These are phyloP conservation scores for Obba rivulosa DNA, from an alignment of 768 basidiomycete species.

Conservation along the genomic window DNA sequence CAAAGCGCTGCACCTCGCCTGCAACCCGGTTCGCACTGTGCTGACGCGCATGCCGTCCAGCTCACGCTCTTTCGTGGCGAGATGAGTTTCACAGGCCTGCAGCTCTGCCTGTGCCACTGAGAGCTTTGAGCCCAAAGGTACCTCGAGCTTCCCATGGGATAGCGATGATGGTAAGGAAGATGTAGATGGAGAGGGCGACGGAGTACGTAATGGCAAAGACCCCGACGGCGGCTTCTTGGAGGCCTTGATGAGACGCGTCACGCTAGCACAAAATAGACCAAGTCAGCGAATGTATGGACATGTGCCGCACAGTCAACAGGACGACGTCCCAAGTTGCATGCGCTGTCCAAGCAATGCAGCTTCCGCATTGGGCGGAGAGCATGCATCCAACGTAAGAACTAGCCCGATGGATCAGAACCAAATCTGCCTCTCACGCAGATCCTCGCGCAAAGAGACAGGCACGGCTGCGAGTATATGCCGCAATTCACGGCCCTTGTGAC, in stretches of 20 bases:
- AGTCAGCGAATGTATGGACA: too few relatives aligned
- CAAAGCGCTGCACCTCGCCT: conserved; percentile 57
- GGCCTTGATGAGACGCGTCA: conserved; percentile 74
- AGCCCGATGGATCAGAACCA: not conserved
- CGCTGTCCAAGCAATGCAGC: not conserved
- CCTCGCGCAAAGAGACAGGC: too few relatives aligned
- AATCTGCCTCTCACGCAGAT: not conserved
- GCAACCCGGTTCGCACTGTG: conserved; percentile 59
- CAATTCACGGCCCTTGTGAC: too few relatives aligned
- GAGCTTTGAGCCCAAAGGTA: conserved; percentile 39
- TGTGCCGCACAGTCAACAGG: too few relatives aligned
- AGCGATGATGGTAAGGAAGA: conserved; percentile 36
- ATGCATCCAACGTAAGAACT: too few relatives aligned
- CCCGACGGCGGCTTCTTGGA: conserved; percentile 48
- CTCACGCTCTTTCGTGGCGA: conserved; percentile 65
- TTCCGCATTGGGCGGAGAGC: not conserved
- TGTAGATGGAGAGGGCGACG: conserved; percentile 29
- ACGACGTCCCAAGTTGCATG: too few relatives aligned
- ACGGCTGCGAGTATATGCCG: too few relatives aligned
- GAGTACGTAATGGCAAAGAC: conserved; percentile 17
- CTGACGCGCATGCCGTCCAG: conserved; percentile 46
- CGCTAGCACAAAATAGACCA: conserved; percentile 36
- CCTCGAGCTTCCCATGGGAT: conserved; percentile 10
- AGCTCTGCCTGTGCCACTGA: conserved; percentile 67
- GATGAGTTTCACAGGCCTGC: conserved; percentile 75